phyloP scores from a whole-genome alignment of 2,329 filamentous ascomycete genomes.

The Penicillium sumatraense region DNA sequence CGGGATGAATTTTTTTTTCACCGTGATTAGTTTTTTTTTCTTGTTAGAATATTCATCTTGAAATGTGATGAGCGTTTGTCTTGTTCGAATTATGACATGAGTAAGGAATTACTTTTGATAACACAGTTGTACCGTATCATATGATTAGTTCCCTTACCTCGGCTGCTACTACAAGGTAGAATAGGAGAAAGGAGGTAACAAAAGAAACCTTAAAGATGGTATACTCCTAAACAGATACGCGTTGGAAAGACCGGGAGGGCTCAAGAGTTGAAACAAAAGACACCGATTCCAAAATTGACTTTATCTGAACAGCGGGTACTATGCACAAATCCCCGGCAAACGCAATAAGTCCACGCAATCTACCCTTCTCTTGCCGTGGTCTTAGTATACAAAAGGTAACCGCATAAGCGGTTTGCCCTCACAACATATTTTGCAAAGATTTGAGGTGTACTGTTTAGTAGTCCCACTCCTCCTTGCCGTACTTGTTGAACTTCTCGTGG shows the following conservation, averaged over 20 bases:
- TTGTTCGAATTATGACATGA: background rate
- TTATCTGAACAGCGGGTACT: conserved; percentile 35
- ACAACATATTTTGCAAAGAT: conserved; percentile 20
- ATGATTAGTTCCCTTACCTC: no score
- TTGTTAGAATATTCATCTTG: conserved; percentile 10
- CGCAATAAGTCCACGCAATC: conserved; percentile 26
- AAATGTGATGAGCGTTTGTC: conserved; percentile 15
- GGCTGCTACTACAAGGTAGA: no score
- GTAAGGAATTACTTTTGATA: no score
- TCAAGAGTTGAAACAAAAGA: conserved; percentile 22
- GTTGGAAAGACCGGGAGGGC: background rate
- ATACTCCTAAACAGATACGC: background rate
- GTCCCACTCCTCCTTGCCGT: conserved; percentile 88
- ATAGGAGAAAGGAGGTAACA: background rate
- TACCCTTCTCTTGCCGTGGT: conserved; percentile 26
- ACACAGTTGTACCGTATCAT: no score
- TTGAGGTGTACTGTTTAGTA: conserved; percentile 33
- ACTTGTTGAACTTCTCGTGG: conserved; percentile 99
- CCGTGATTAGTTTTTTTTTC: conserved; percentile 11
- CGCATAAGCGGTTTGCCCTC: conserved; percentile 18
- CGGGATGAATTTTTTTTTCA: conserved; percentile 7
- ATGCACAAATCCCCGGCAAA: conserved; percentile 39
- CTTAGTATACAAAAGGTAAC: conserved; percentile 40
- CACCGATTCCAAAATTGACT: conserved; percentile 35
- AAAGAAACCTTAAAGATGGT: no score